phyloP scores from a whole-genome alignment of 2,329 filamentous ascomycete species.

The Apiospora marii region DNA sequence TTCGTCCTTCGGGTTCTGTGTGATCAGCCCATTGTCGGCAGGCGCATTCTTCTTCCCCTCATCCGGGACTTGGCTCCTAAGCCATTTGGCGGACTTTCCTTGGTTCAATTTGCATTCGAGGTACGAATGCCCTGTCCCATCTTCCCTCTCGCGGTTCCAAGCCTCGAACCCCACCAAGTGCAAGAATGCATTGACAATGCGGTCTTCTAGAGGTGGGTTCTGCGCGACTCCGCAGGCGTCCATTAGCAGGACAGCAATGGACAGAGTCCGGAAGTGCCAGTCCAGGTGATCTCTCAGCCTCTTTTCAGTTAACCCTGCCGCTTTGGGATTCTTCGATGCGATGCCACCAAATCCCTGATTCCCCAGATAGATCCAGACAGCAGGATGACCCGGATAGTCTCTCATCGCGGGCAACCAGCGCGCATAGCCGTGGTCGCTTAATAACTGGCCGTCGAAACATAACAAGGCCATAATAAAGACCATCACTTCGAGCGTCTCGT shows the following conservation, averaged over 20 bases:
- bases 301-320: not conserved
- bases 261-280: conserved; percentile 3
- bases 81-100: conserved; percentile 4
- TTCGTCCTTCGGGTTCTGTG: too few species aligned
- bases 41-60: not conserved
- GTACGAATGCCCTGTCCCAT: not conserved
- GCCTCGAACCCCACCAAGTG: not conserved
- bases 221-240: not conserved
- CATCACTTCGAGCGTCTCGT: not conserved
- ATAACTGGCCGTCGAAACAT: not conserved
- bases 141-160: conserved; percentile 13
- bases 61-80: not conserved
- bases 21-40: not conserved
- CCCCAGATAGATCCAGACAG: not conserved
- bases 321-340: not conserved
- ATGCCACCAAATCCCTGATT: not conserved
- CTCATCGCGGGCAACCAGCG: conserved; percentile 4
- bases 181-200: conserved; percentile 2
- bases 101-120: conserved; percentile 7
- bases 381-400: not conserved
- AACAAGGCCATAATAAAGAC: not conserved
- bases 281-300: not conserved
- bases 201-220: not conserved
- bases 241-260: not conserved
- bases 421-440: not conserved